These are phyloP conservation scores for Boeremia exigua DNA, from an alignment of 2,329 filamentous ascomycete genomes.

Conservation along the genomic window DNA sequence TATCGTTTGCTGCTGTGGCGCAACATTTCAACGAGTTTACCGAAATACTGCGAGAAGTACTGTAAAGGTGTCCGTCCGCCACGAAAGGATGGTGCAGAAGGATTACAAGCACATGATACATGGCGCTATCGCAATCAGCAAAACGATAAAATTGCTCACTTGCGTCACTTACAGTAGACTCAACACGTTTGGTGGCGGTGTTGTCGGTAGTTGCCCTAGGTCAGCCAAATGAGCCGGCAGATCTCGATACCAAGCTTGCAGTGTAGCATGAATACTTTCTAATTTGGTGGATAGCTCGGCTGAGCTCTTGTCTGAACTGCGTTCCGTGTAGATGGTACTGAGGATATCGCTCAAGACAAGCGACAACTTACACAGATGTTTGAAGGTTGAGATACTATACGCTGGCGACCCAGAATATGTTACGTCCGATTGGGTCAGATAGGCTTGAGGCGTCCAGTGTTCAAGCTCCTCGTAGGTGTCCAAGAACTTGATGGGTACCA, in stretches of 20 bases:
- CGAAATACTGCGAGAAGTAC: conserved; percentile 48
- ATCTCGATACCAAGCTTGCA: conserved; percentile 52
- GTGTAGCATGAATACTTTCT: conserved; percentile 48
- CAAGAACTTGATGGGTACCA: conserved; percentile 56
- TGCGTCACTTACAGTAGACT: conserved; percentile 29
- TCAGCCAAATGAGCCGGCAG: conserved; percentile 55
- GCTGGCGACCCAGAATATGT: conserved; percentile 45
- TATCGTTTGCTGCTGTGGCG: conserved; percentile 54
- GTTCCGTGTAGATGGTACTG: conserved; percentile 49
- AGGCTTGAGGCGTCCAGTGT: conserved; percentile 57
- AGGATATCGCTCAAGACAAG: conserved; percentile 54
- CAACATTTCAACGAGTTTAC: conserved; percentile 55
- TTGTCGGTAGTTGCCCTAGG: conserved; percentile 30
- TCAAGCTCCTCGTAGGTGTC: conserved; percentile 62
- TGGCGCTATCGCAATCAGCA: conserved; percentile 35
- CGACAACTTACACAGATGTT: conserved; percentile 52
- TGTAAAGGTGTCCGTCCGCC: conserved; percentile 57
- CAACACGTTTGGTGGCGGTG: conserved; percentile 47
- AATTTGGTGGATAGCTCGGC: conserved; percentile 48
- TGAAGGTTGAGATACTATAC: conserved; percentile 55
- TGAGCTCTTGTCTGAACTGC: conserved; percentile 40
- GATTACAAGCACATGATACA: conserved; percentile 60
- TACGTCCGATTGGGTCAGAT: conserved; percentile 32
- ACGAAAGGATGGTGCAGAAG: conserved; percentile 63
- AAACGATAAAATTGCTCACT: not conserved